Base-by-base conservation (phyloP, 2,329 filamentous ascomycete species). In the Clonostachys solani region DNA sequence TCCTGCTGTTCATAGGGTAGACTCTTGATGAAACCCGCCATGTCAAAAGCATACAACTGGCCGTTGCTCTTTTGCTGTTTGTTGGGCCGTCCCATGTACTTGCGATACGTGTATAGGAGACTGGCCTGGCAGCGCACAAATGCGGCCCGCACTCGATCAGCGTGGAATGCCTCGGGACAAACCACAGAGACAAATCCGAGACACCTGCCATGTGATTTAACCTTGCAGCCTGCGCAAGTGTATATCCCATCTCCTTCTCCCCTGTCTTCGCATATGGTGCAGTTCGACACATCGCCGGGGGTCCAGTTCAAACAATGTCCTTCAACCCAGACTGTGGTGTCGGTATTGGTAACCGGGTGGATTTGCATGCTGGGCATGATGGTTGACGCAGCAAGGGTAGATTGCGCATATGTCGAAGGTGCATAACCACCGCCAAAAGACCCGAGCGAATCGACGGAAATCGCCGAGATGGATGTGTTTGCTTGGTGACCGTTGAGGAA, bases 341-440 rank as follows among this genome's bases (percentile, higher is more conserved):
- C 86, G 1, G 87, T 90, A 59, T 92, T 89, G 42, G 75, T 75
- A 8, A 92, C 88, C 2, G 86, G 86, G 58, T 92, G 87, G 51
- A 91, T 79, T 50, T 89, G 78, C 78, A 91, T 86, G 56, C 84
- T 87, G 35, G 89, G 89, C 88, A 94, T 92, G 56, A 94, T 84
- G 3, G 89, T 94, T 7, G 87, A 92, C 8, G 89, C 89, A 3
- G 89, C 89, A 42, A 94, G 70, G 1, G 89, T 94, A n/a, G 88
- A 92, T 57, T 89, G 86, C 1, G 89, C 89, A 60, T 94, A 94
- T 3, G 89, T 84, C 4, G 89, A 92, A 4, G 89, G 89, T 6
- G 89, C 87, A 62, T 94, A 94, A 9, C 84, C 81, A 42, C 70
- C 71, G n/a, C 54, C 86, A 60, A 90, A 90, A 10, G 81, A 78